Evolutionary conservation across 192 early-diverging fungal genomes (phyloP).

Genomic region (Gryganskiella cystojenkinii): DNA sequence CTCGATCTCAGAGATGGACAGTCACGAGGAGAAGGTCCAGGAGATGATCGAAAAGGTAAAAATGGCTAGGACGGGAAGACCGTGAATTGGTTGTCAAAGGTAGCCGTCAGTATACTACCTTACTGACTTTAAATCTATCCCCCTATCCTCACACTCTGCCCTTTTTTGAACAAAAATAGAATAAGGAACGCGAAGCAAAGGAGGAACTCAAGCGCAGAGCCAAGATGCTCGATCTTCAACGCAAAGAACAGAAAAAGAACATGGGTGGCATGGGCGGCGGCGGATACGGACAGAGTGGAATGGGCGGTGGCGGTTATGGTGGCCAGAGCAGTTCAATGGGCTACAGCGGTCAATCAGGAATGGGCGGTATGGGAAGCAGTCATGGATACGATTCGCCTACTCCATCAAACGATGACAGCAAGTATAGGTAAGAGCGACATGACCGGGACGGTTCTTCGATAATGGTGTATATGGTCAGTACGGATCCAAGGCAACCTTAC

Average conservation of each 20-base stretch:
- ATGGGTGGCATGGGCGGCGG: slow-evolving; percentile 64
- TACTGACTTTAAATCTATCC: too few relatives aligned
- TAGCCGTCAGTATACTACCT: too few relatives aligned
- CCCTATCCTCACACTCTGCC: neutral
- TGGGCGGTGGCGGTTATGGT: slow-evolving; percentile 5
- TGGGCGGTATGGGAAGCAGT: slow-evolving; percentile 50
- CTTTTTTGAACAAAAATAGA: slow-evolving; percentile 47
- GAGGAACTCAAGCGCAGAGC: slow-evolving; percentile 95
- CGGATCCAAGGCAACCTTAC: neutral
- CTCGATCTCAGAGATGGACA: slow-evolving; percentile 97
- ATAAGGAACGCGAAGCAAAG: slow-evolving; percentile 97
- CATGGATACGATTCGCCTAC: slow-evolving; percentile 42
- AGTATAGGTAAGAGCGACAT: slow-evolving; percentile 22
- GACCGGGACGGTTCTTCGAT: neutral
- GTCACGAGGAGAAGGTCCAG: slow-evolving; percentile 97
- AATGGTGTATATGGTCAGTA: neutral
- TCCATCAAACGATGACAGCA: slow-evolving; percentile 29
- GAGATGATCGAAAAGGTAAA: slow-evolving; percentile 89
- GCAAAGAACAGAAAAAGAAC: slow-evolving; percentile 77
- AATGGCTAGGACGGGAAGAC: neutral
- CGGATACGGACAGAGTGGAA: slow-evolving; percentile 11
- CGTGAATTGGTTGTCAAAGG: too few relatives aligned
- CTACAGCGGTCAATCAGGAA: slow-evolving; percentile 26
- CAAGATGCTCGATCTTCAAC: slow-evolving; percentile 91
- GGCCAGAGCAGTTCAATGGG: slow-evolving; percentile 18